Evolutionary conservation across 495 filamentous ascomycete genomes (phyloP).

Genomic region (Tetracladium marchalianum): DNA sequence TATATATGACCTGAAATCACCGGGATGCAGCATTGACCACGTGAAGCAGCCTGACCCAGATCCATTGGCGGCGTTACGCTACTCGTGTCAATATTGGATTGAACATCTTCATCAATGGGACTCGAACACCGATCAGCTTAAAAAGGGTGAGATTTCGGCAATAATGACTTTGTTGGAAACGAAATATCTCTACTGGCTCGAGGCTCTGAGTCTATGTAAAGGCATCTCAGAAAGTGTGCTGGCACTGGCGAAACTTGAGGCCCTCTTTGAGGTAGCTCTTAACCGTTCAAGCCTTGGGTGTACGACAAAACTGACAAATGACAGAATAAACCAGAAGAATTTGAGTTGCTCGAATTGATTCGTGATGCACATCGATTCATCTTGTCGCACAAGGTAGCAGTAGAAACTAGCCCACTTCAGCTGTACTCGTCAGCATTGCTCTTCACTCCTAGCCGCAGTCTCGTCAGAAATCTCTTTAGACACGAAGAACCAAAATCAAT

Average conservation of each 20-base stretch:
- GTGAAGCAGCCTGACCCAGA: conserved; percentile 4
- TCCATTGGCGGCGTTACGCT: conserved; percentile 1
- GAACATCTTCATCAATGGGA: conserved; percentile 1
- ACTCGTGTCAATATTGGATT: conserved; percentile 2
- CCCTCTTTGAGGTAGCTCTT: conserved; percentile 5
- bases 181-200: conserved; percentile 8
- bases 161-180: no score
- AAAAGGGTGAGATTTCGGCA: background rate
- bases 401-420: conserved; percentile 7
- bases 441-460: conserved; percentile 1
- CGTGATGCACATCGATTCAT: conserved; percentile 10
- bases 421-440: conserved; percentile 6
- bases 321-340: conserved; percentile 2
- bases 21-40: conserved; percentile 2
- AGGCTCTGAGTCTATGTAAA: conserved; percentile 4
- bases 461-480: background rate
- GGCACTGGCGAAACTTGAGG: conserved; percentile 9
- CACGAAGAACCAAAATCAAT: background rate
- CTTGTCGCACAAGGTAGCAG: conserved; percentile 2
- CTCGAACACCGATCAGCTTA: conserved; percentile 1
- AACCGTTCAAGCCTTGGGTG: background rate
- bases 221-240: conserved; percentile 6
- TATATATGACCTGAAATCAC: conserved; percentile 1
- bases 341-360: conserved; percentile 4
- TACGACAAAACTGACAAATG: background rate